These are phyloP conservation scores for Stellera chamaejasme DNA, from an alignment of 345 rosid genomes.

Conservation along the genomic window DNA sequence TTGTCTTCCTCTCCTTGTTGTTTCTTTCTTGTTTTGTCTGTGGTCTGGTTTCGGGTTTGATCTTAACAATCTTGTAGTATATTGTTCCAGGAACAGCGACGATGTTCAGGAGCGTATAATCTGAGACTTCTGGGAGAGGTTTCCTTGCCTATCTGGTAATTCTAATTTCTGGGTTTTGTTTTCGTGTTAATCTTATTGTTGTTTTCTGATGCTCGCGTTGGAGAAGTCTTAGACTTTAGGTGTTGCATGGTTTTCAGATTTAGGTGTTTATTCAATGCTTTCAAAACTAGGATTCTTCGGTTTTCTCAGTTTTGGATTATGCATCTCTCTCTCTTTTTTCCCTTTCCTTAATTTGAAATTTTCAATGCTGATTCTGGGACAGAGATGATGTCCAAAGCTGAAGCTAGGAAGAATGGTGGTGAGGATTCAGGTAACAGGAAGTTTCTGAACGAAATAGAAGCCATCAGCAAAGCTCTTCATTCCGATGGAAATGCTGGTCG, in stretches of 20 bases:
- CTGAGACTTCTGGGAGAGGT: constrained; percentile 11
- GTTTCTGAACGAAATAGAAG: constrained; percentile 65
- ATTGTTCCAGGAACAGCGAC: constrained; percentile 3
- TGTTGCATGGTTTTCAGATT: no score
- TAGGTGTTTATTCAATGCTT: no score
- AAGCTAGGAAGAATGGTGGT: constrained; percentile 42
- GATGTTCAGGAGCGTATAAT: constrained; percentile 9
- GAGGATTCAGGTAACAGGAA: constrained; percentile 46
- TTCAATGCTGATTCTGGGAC: neutral
- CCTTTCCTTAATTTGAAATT: neutral
- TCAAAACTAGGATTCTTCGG: no score
- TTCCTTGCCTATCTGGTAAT: constrained; percentile 3
- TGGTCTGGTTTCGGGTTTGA: neutral
- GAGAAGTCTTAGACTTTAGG: no score
- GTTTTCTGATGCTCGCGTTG: no score
- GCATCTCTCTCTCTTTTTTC: neutral
- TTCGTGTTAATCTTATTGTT: no score
- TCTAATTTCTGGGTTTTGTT: constrained; percentile 1
- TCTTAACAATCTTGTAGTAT: no score
- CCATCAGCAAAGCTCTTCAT: constrained; percentile 69
- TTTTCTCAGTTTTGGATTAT: neutral
- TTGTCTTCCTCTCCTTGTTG: no score
- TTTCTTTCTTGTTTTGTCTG: neutral
- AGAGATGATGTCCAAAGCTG: constrained; percentile 42
- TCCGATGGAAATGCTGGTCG: constrained; percentile 34